These are phyloP conservation scores for Lachnellula cervina DNA, from an alignment of 2,329 filamentous ascomycete genomes.

Conservation along the genomic window DNA sequence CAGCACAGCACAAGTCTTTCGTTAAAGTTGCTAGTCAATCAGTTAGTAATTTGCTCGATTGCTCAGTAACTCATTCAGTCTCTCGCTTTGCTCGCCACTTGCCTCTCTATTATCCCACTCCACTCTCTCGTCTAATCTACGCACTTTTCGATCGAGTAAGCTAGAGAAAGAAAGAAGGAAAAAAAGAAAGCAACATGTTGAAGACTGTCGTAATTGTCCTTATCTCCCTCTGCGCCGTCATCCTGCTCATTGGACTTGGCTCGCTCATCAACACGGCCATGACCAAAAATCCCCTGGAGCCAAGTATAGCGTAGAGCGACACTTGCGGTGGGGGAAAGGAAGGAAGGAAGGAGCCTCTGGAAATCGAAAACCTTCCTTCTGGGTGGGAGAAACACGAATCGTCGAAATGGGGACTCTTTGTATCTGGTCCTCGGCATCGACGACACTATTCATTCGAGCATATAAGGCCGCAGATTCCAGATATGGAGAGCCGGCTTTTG, in stretches of 20 bases:
- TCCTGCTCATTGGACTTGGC: conserved; percentile 7
- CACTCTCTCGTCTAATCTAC: not conserved
- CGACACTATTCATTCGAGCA: no score
- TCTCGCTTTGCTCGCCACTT: not conserved
- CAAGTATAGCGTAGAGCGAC: not conserved
- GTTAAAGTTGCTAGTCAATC: not conserved
- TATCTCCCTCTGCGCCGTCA: conserved; percentile 7
- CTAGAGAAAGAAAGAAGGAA: not conserved
- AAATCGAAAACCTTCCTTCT: no score
- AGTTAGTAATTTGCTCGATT: not conserved
- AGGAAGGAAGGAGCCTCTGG: no score
- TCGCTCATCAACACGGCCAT: conserved; percentile 8
- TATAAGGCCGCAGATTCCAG: no score
- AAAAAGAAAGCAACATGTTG: conserved; percentile 1
- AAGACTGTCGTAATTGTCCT: conserved; percentile 12
- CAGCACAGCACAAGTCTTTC: not conserved
- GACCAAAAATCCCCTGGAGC: not conserved
- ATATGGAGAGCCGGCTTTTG: no score
- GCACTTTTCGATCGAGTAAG: no score
- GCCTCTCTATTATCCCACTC: not conserved
- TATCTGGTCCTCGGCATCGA: no score
- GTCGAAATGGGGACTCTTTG: no score
- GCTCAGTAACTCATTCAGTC: no score
- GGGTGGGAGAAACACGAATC: no score
- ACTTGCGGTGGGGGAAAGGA: no score